Base-by-base conservation (phyloP, 2,329 filamentous ascomycete species). In the Colletotrichum orchidophilum region DNA sequence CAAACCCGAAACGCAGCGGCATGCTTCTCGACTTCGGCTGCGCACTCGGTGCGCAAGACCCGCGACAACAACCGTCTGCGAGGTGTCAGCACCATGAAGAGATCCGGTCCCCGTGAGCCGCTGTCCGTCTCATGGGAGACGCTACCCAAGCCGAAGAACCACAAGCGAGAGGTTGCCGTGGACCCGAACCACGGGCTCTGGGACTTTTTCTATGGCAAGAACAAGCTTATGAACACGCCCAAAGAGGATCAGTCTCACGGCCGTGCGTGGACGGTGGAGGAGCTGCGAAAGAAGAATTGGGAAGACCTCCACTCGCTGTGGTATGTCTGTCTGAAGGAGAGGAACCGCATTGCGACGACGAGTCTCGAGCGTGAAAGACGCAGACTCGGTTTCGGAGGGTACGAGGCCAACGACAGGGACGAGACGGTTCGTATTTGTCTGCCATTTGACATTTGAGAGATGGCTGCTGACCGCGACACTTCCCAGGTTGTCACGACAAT, bases 311-410 rank as follows among this genome's bases (percentile, higher is more conserved):
- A 98, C 82, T 86, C 87, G 73, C 87, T 99, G 78, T 99, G 96
- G 95, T 99, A 95, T 94, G 89, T 95, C 66, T 98, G 96, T 80
- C 88, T 93, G 71, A 95, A 94, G 84, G 96, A 99, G 84, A 87
- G 93, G 77, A 99, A 99, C 83, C 90, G 94, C 75, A 90, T 98
- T 76, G 87, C 90, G n/a, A 98, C 97, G 33, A 91, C 92, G 75
- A 86, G 87, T 63, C 81, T 87, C 68, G 94, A 97, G 84, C 87
- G 94, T 76, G 78, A 84, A 33, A 88, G 92, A 75, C 79, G 93
- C 66, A 86, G 92, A 74, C 86, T 94, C 59, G 91, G 92, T 31
- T 96, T 93, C 77, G 96, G 96, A 75, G 88, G 91, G 29, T 85
- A 84, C 54, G 94, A 97, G 83, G 85, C 88, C 53, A 82, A 86